Evolutionary conservation across 2,329 filamentous ascomycete genomes (phyloP).

Genomic region (Pseudopithomyces maydicus): DNA sequence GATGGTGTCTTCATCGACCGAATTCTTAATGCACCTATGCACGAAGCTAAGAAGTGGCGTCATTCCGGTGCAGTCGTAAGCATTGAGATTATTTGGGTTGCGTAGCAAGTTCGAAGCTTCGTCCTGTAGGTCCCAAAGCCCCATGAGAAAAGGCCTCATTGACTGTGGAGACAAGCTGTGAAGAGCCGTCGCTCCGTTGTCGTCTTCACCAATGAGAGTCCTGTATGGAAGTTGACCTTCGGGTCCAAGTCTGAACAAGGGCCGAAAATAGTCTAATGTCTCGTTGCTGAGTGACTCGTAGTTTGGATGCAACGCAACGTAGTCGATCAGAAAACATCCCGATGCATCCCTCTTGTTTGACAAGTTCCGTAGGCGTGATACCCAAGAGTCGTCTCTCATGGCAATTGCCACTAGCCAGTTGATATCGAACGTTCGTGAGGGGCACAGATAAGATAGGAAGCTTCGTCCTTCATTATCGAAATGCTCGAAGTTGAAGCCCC

Average conservation of each 20-base stretch:
- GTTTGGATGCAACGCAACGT: not conserved
- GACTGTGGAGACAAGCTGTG: not conserved
- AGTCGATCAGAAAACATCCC: constrained; percentile 4
- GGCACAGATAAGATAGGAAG: not conserved
- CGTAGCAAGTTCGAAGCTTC: not conserved
- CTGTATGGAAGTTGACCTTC: not conserved
- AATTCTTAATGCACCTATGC: not conserved
- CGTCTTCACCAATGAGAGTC: not conserved
- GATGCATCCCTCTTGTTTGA: not conserved
- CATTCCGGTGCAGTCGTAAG: not conserved
- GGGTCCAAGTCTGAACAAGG: not conserved
- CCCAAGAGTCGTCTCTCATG: not conserved
- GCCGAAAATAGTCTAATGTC: not conserved
- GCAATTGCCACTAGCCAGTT: not conserved
- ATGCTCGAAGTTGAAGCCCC: constrained; percentile 4
- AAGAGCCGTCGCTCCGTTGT: not conserved
- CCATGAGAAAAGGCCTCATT: too few relatives aligned
- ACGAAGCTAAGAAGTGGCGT: constrained; percentile 3
- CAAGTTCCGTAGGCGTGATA: not conserved
- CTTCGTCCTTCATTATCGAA: constrained; percentile 6
- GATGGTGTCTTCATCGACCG: not conserved
- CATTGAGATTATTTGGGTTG: not conserved
- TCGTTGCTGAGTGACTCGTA: not conserved
- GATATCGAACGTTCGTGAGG: not conserved
- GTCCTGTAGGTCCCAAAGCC: too few relatives aligned